Percentiles rank a stretch among this genome's conserved stretches.
phyloP scores from a whole-genome alignment of 306 rosid species.

The Medicago ruthenica region DNA sequence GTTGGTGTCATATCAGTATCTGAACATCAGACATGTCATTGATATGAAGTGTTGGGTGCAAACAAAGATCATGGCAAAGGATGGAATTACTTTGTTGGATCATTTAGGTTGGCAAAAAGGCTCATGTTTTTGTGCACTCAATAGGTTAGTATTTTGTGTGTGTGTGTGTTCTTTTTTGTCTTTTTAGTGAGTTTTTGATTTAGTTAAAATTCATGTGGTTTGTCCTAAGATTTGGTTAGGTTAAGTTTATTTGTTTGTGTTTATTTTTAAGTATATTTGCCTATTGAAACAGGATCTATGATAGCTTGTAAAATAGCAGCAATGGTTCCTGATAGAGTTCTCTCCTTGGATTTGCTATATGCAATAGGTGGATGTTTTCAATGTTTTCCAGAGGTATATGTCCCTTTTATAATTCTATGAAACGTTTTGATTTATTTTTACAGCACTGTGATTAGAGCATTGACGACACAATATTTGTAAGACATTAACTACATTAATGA shows the following conservation, averaged over 20 bases:
- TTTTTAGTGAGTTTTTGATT: not conserved
- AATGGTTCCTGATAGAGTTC: slow-evolving; percentile 76
- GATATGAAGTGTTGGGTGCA: slow-evolving; percentile 53
- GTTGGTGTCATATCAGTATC: no score
- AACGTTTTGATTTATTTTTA: slow-evolving; percentile 22
- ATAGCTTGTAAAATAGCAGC: no score
- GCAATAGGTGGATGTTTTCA: no score
- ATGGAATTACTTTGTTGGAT: slow-evolving; percentile 81
- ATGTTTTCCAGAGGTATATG: no score
- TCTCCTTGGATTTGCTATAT: no score
- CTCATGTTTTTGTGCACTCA: slow-evolving; percentile 96
- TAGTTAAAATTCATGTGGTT: not conserved
- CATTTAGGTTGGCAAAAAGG: slow-evolving; percentile 87
- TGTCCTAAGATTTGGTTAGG: not conserved
- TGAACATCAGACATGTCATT: not conserved
- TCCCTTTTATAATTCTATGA: slow-evolving; percentile 52
- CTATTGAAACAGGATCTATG: slow-evolving; percentile 78
- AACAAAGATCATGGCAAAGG: slow-evolving; percentile 87
- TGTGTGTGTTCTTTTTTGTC: not conserved
- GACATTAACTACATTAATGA: no score
- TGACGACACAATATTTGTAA: no score
- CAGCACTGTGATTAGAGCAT: not conserved
- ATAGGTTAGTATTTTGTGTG: slow-evolving; percentile 69
- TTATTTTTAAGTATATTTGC: slow-evolving; percentile 1
- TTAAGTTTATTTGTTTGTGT: not conserved